Evolutionary conservation across 495 filamentous ascomycete species (phyloP), one percentile per base, ranked within the genome.

Genomic region (Daldinia vernicosa): DNA sequence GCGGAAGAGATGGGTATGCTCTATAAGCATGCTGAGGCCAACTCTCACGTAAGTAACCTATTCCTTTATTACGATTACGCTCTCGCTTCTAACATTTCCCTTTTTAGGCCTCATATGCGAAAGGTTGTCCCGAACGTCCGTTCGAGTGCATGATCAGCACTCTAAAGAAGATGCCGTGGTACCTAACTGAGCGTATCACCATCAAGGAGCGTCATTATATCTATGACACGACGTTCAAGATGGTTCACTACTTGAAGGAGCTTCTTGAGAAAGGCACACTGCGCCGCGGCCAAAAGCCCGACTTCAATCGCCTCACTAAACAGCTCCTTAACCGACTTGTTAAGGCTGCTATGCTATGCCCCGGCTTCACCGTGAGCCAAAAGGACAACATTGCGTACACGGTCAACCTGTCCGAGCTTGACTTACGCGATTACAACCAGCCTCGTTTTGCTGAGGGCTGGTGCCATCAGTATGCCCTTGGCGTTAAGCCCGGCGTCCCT

Each of bases 141-240:
- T 94, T 88, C 68, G 92, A 95, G 80, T 89, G 85, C 40, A 84
- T 92, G 74, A 91, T 93, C 68, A 91, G 87, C 69, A 92, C 89
- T 0, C 80, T 95, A 56, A 85, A 86, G 72, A 95, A 94, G 83
- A 83, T 90, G 70, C 92, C 92, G 0, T 95, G 92, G 92, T 85
- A 86, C 39, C 83, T 84, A 30, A 79, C 85, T 0, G 78, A 88
- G 28, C 54, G 84, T 65, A 90, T 93, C 80, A 92, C 88, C 0
- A 77, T 94, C 32, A 80, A 81, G 35, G 85, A 91, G 65, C 89
- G 92, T 14, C 82, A 88, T 37, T 69, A 80, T 3, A 66, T 94
- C 17, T 90, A 88, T 77, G 72, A 84, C 0, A 70, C 87, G 12
- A 79, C 84, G 30, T 65, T 82, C 14, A 76, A 79, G 32, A 84